Evolutionary conservation across 352 stramenopile species (phyloP), one percentile per base, ranked within the genome.

Genomic region (Globisporangium radiosum): DNA sequence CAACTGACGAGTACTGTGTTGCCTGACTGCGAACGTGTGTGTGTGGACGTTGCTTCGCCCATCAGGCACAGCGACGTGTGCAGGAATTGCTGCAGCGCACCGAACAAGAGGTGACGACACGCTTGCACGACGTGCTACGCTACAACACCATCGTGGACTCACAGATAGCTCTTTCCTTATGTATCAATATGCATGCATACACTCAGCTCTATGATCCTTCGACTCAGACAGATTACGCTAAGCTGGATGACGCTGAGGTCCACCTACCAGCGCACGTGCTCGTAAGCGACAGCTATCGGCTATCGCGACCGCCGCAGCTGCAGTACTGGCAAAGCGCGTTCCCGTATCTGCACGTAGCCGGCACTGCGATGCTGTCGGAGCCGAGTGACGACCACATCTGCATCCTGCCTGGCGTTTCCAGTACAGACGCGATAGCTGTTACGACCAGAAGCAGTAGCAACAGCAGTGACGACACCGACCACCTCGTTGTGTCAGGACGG

Each of bases 281-380:
- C 59, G 74, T 81, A 73, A 87, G 73, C 53, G 77, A 87, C 59
- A 65, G 71, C 17, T 74, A 72, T 44, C 56, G 75, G 7, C 48
- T 75, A n/a, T 68, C 68, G 11, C 71, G 70, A 25, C 75, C 77
- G 5, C 73, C 75, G 5, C 48, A 75, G 19, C 83, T 87, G 47
- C 37, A 63, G 15, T 49, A 71, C 48, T 87, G 77, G 75, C 77
- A 72, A 17, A 55, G 71, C 52, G 65, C 64, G 45, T 87, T 87
- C 62, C 56, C 67, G 40, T 85, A 84, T 33, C 47, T 85, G 37
- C 65, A 72, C 6, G 52, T 81, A 14, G 58, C 53, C 5, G 75
- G 77, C 7, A 65, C 44, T 9, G 64, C 53, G 9, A 40, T 73
- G 19, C 43, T 78, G 8, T 38, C 54, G 14, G 45, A 64, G 14